phyloP scores from a whole-genome alignment of 2,329 filamentous ascomycete genomes.

The Aaosphaeria arxii region DNA sequence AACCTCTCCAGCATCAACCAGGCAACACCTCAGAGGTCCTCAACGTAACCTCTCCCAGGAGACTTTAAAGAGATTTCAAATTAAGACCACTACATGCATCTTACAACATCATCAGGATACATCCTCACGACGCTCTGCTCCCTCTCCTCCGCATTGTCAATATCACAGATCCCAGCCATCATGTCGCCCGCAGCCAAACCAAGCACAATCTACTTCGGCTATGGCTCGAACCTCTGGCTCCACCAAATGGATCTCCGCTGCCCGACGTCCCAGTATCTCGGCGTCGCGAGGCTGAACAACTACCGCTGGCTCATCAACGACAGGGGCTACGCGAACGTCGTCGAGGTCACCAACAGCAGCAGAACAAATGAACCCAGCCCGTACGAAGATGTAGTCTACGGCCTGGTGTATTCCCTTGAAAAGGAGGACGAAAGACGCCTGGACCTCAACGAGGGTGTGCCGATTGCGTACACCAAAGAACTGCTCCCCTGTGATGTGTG shows the following conservation, averaged over 20 bases:
- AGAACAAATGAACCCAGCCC: constrained; percentile 7
- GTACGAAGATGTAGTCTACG: constrained; percentile 39
- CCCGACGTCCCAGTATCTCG: constrained; percentile 52
- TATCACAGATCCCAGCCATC: neutral
- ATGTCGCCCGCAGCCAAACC: neutral
- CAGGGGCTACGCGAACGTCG: constrained; percentile 68
- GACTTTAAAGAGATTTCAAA: no score
- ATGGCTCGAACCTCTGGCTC: constrained; percentile 67
- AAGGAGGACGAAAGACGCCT: constrained; percentile 25
- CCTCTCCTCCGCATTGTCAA: neutral
- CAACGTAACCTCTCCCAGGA: no score
- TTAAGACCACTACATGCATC: neutral
- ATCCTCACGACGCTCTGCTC: neutral
- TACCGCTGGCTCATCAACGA: constrained; percentile 67
- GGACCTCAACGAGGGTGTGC: constrained; percentile 59
- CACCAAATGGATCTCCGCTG: constrained; percentile 64
- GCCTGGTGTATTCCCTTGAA: constrained; percentile 30
- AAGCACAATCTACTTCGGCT: constrained; percentile 62
- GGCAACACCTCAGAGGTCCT: no score
- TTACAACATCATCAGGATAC: neutral
- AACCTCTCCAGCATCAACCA: no score
- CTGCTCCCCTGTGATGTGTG: constrained; percentile 44
- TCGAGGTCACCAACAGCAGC: constrained; percentile 20
- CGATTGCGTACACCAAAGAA: constrained; percentile 58
- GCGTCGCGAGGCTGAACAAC: constrained; percentile 54